Percentiles rank a stretch among this genome's conserved stretches.
Evolutionary conservation across 192 early-diverging fungal genomes (phyloP).

Genomic region (Obelidium mucronatum): DNA sequence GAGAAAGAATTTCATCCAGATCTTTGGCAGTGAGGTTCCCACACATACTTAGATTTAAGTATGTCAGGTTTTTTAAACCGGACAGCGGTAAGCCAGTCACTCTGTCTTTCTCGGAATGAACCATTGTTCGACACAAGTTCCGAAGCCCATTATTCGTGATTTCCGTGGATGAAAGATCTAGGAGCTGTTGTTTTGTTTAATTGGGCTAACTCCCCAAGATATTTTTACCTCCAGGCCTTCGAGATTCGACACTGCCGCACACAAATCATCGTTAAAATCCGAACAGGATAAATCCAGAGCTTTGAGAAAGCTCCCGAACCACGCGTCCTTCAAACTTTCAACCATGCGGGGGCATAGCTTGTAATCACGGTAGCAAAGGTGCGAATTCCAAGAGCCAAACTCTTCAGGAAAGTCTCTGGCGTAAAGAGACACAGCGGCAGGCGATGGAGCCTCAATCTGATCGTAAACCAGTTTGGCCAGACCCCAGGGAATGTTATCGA

Average conservation of each 20-base stretch:
- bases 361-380: slow-evolving; percentile 7
- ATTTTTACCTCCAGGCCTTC: slow-evolving; percentile 3
- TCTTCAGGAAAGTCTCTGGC: slow-evolving; percentile 8
- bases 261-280: slow-evolving; percentile 15
- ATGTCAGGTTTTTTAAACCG: slow-evolving; percentile 2
- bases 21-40: not conserved
- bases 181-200: no score
- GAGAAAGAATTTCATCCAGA: not conserved
- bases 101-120: slow-evolving; percentile 6
- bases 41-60: slow-evolving; percentile 14
- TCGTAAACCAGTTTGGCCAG: not conserved
- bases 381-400: slow-evolving; percentile 4
- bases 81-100: not conserved
- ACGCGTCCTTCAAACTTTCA: slow-evolving; percentile 1
- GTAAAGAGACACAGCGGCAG: not conserved
- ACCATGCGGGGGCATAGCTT: not conserved
- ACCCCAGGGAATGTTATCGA: not conserved
- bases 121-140: not conserved
- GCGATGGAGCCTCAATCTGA: not conserved
- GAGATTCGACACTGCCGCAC: not conserved
- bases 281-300: slow-evolving; percentile 9
- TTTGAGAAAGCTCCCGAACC: slow-evolving; percentile 5
- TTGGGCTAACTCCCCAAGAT: not conserved
- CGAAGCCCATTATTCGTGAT: slow-evolving; percentile 10
- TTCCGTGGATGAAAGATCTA: slow-evolving; percentile 1